Conservation (phyloP, 2,329 filamentous ascomycete genomes). For the Fusarium sp. region DNA sequence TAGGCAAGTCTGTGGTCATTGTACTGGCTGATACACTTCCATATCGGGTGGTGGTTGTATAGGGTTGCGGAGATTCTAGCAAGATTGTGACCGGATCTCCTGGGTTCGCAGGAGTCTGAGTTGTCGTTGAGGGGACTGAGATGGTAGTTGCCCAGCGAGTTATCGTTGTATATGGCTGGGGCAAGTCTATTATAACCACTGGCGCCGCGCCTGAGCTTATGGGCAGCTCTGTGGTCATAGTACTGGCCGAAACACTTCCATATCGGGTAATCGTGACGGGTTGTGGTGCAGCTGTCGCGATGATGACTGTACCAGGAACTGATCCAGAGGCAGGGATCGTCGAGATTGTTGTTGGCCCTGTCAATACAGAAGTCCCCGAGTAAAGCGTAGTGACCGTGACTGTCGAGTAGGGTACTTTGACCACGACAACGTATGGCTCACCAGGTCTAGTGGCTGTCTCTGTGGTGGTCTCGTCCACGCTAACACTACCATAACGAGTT, state of each 20-base stretch:
- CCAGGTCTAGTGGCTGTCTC: not conserved
- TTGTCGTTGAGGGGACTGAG: no score
- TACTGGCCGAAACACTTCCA: not conserved
- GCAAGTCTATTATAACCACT: not conserved
- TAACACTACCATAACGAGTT: not conserved
- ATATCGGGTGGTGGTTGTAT: no score
- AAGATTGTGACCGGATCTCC: no score
- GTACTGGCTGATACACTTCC: no score
- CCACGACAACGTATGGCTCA: not conserved
- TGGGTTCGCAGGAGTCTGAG: no score
- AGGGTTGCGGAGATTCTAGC: no score
- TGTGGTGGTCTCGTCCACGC: not conserved
- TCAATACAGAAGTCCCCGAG: accelerated
- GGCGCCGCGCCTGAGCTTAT: not conserved
- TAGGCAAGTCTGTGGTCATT: no score
- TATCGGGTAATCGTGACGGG: not conserved
- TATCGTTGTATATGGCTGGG: not conserved
- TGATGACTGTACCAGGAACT: not conserved
- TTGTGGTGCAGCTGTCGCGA: not conserved
- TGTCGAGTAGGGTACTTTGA: not conserved
- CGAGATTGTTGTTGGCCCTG: not conserved
- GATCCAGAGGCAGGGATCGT: not conserved
- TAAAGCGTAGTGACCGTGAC: not conserved
- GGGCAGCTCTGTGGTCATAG: not conserved
- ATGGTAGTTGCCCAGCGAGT: no score